phyloP scores from a whole-genome alignment of 306 rosid species.

The Medicago arabica region DNA sequence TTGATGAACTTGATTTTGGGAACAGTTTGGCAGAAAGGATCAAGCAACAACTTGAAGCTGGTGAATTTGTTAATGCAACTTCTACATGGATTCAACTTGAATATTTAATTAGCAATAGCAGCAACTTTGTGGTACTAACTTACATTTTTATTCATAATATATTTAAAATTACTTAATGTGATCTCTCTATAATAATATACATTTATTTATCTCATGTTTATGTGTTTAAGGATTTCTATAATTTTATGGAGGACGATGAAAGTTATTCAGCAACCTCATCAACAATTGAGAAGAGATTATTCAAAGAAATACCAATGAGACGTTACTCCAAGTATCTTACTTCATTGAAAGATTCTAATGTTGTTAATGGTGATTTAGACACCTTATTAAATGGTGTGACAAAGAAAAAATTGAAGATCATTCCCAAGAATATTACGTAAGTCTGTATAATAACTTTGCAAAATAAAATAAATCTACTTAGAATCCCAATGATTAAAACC shows the following conservation, averaged over 20 bases:
- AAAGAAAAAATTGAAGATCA: slow-evolving; percentile 68
- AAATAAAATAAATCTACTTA: background rate
- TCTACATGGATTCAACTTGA: background rate
- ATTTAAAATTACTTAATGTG: background rate
- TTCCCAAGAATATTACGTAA: slow-evolving; percentile 72
- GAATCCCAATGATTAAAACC: background rate
- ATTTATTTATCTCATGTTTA: background rate
- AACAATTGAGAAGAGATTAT: background rate
- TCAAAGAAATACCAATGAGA: slow-evolving; percentile 36
- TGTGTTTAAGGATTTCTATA: background rate
- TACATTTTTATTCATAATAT: too few relatives aligned
- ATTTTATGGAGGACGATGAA: background rate
- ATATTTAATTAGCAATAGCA: too few relatives aligned
- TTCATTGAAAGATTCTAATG: slow-evolving; percentile 49
- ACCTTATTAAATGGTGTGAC: slow-evolving; percentile 69
- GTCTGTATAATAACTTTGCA: slow-evolving; percentile 35
- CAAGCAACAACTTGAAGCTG: background rate
- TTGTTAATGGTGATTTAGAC: slow-evolving; percentile 45
- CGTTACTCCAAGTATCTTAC: slow-evolving; percentile 63
- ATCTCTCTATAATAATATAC: too few relatives aligned
- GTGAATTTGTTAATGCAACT: background rate
- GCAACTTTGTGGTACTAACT: background rate
- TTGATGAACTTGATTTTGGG: background rate
- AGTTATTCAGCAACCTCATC: background rate
- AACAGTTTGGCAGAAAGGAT: background rate